phyloP scores from a whole-genome alignment of 305 asterid genomes.

The Plantago lanceolata region DNA sequence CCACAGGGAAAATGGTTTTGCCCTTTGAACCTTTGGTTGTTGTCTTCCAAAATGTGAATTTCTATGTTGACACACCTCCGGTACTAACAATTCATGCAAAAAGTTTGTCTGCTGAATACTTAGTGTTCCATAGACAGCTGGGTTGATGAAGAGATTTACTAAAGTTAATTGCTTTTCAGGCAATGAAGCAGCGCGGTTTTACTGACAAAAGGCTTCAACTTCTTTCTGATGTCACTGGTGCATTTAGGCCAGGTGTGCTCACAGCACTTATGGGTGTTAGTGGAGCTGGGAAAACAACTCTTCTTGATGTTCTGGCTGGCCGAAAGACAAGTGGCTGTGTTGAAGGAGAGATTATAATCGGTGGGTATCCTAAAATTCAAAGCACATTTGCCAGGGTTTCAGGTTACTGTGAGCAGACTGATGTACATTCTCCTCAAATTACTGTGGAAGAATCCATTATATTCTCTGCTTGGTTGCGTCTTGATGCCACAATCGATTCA shows the following conservation, averaged over 20 bases:
- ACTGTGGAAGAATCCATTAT: slow-evolving; percentile 28
- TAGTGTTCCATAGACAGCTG: background rate
- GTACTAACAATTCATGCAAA: slow-evolving; percentile 28
- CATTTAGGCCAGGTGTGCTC: slow-evolving; percentile 29
- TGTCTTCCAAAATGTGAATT: slow-evolving; percentile 57
- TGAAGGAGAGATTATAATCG: slow-evolving; percentile 21
- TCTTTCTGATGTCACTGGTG: slow-evolving; percentile 18
- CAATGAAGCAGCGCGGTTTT: slow-evolving; percentile 19
- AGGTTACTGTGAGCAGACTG: slow-evolving; percentile 54
- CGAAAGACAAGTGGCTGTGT: slow-evolving; percentile 36
- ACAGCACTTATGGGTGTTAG: slow-evolving; percentile 36
- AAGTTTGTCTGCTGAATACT: background rate
- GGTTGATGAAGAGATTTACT: background rate
- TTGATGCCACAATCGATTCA: slow-evolving; percentile 3
- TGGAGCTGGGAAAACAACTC: slow-evolving; percentile 25
- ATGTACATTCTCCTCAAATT: slow-evolving; percentile 49
- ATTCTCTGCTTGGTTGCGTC: slow-evolving; percentile 24
- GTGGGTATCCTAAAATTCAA: slow-evolving; percentile 24
- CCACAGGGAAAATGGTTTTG: slow-evolving; percentile 47
- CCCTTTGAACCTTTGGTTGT: slow-evolving; percentile 54
- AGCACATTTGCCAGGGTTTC: slow-evolving; percentile 27
- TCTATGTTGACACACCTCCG: slow-evolving; percentile 53
- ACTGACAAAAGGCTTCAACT: slow-evolving; percentile 12
- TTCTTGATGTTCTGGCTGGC: slow-evolving; percentile 28
- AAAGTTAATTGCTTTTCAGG: slow-evolving; percentile 5